Base-by-base conservation (phyloP, 768 basidiomycete species). In the Mrakia blollopis region DNA sequence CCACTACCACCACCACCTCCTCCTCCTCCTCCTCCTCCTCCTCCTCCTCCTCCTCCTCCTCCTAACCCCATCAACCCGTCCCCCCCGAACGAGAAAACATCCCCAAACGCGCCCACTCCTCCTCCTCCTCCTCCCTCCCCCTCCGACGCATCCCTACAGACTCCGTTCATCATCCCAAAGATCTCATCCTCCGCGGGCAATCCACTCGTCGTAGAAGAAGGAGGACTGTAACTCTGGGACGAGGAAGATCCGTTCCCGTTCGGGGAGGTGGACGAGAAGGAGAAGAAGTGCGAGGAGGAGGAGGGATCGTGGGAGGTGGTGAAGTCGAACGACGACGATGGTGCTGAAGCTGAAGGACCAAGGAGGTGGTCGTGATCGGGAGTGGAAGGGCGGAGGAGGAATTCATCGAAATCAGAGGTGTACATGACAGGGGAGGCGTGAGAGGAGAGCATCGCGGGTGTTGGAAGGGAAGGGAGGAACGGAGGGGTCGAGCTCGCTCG, bases 151-250 rank as follows among this genome's bases (percentile, higher is more conserved):
- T 8, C 73, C 37, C 16, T 32, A 21, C n/a, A n/a, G 25, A 5
- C 73, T n/a, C 73, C 73, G 25, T 54, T 41, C 73, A 74, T 74
- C 39, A 74, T 23, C 14, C 44, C 41, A 57, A 74, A 74, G 28
- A 74, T 44, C 39, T 74, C 73, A n/a, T 74, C 73, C 50, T 74
- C 73, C 6, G 73, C 37, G 13, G 73, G 73, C 14, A 74, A 21
- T 23, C 73, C 73, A 32, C 63, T 54, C 28, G 63, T 62, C 5
- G 60, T 52, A 23, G 73, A 74, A 18, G 60, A 62, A 16, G 35
- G 50, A n/a, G 73, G 63, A 11, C 37, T 37, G 35, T 68, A 68
- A 7, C 21, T 23, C 8, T 68, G 65, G 4, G 35, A 35, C 3
- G 35, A 35, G 1, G 70, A 60, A 28, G 54, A 72, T 9, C n/a